A percentile compares a stretch with the other conserved stretches of the same genome.
Evolutionary conservation across 768 basidiomycete species (phyloP).

Genomic region (Hemileccinum impolitum): DNA sequence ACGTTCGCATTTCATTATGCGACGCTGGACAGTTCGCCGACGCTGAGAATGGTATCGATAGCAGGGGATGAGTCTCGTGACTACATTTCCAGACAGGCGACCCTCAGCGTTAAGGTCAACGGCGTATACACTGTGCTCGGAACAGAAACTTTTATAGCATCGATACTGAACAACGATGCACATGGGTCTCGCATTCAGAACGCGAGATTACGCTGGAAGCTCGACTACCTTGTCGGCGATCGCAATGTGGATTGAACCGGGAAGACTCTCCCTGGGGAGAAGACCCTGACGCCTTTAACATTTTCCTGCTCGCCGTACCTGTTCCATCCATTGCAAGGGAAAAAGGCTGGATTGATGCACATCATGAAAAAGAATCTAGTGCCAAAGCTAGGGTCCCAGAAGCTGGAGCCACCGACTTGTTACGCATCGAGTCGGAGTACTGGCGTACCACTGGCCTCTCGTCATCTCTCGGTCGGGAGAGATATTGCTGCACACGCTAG

Average conservation of each 20-base stretch:
- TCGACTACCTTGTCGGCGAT: constrained; percentile 76
- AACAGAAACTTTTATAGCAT: constrained; percentile 42
- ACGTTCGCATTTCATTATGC: constrained; percentile 71
- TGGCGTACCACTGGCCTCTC: constrained; percentile 3
- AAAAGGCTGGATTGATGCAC: constrained; percentile 65
- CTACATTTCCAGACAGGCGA: constrained; percentile 73
- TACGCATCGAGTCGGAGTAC: neutral
- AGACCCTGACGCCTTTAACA: constrained; percentile 64
- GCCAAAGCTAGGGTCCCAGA: constrained; percentile 63
- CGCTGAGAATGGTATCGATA: constrained; percentile 66
- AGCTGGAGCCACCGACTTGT: constrained; percentile 44
- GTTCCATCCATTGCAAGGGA: constrained; percentile 60
- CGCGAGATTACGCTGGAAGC: constrained; percentile 63
- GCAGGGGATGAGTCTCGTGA: constrained; percentile 68
- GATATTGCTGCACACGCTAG: constrained; percentile 13
- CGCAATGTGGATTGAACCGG: constrained; percentile 45
- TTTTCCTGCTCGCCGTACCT: constrained; percentile 70
- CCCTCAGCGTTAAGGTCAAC: constrained; percentile 61
- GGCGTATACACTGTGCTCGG: constrained; percentile 77
- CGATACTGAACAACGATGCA: constrained; percentile 17
- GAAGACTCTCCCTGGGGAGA: constrained; percentile 58
- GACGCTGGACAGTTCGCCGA: constrained; percentile 60
- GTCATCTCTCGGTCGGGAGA: constrained; percentile 2
- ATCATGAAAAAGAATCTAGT: constrained; percentile 67
- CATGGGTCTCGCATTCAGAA: constrained; percentile 23